Evolutionary conservation across 140 eudicot species (phyloP).

Genomic region (Ambrosia hybrid): DNA sequence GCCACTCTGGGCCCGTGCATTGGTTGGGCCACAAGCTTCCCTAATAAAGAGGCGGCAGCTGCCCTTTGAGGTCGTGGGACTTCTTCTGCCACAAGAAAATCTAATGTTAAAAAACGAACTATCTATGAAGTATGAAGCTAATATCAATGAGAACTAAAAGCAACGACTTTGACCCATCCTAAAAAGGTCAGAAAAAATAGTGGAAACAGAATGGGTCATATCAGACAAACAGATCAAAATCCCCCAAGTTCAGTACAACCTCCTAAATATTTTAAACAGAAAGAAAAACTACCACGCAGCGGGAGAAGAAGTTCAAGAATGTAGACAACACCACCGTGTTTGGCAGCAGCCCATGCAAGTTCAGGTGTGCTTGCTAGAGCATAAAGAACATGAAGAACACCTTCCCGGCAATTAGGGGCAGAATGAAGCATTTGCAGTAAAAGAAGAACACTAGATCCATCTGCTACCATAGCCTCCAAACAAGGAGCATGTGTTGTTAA

Average conservation of each 20-base stretch:
- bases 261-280: not conserved
- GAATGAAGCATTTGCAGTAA: slow-evolving; percentile 92
- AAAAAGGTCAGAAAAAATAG: not conserved
- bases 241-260: not conserved
- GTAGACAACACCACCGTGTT: slow-evolving; percentile 97
- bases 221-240: not conserved
- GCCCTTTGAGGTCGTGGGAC: slow-evolving; percentile 95
- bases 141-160: not conserved
- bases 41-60: slow-evolving; percentile 87
- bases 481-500: slow-evolving; percentile 94
- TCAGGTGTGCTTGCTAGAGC: slow-evolving; percentile 96
- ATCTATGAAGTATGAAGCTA: not conserved
- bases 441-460: slow-evolving; percentile 89
- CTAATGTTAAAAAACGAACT: slow-evolving; percentile 4
- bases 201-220: not conserved
- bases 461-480: slow-evolving; percentile 98
- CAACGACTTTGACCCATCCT: not conserved
- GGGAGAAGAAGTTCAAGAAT: slow-evolving; percentile 93
- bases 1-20: slow-evolving; percentile 99
- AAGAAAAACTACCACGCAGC: slow-evolving; percentile 49
- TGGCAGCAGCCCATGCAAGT: slow-evolving; percentile 99
- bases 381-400: slow-evolving; percentile 95
- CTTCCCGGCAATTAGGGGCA: slow-evolving; percentile 90
- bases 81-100: slow-evolving; percentile 62
- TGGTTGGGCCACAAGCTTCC: slow-evolving; percentile 91